Percentiles rank a stretch among this genome's conserved stretches.
phyloP scores from a whole-genome alignment of 108 stramenopile species.

The Nannochloropsis gaditana region DNA sequence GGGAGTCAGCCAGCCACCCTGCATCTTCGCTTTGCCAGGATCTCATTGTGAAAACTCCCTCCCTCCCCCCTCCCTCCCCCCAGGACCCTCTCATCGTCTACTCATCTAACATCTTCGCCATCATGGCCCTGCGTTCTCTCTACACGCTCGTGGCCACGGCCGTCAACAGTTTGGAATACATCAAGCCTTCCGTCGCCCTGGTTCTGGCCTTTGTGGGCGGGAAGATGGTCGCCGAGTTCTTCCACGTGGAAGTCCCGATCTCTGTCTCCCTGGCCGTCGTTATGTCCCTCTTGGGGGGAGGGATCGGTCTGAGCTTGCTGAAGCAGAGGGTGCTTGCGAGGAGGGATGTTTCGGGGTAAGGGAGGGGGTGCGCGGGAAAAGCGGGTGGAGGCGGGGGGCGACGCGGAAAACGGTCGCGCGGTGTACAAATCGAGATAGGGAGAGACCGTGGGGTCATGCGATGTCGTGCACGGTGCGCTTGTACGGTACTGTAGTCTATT shows the following conservation, averaged over 20 bases:
- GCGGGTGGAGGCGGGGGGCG: background rate
- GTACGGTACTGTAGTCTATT: too few species aligned
- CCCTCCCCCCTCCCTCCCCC: background rate
- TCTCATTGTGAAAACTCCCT: background rate
- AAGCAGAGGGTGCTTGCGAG: background rate
- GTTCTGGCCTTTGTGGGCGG: constrained; percentile 82
- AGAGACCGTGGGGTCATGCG: background rate
- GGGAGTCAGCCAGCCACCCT: background rate
- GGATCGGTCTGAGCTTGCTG: constrained; percentile 29
- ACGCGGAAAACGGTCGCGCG: too few species aligned
- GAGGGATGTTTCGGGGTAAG: background rate
- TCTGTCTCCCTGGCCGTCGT: constrained; percentile 37
- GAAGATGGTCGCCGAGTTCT: constrained; percentile 79
- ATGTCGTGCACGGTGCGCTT: background rate
- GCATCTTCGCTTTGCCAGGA: background rate
- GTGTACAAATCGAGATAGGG: background rate
- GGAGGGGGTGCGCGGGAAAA: background rate
- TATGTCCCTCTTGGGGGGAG: constrained; percentile 31
- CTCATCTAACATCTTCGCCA: constrained; percentile 91
- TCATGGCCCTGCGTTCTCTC: constrained; percentile 84
- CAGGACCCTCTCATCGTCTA: constrained; percentile 86
- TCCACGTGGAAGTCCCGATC: constrained; percentile 39
- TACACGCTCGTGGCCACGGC: constrained; percentile 83
- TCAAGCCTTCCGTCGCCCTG: constrained; percentile 79
- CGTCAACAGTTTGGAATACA: constrained; percentile 76